These are phyloP conservation scores for Termitomyces sp. DNA, from an alignment of 768 basidiomycete genomes.

Conservation along the genomic window DNA sequence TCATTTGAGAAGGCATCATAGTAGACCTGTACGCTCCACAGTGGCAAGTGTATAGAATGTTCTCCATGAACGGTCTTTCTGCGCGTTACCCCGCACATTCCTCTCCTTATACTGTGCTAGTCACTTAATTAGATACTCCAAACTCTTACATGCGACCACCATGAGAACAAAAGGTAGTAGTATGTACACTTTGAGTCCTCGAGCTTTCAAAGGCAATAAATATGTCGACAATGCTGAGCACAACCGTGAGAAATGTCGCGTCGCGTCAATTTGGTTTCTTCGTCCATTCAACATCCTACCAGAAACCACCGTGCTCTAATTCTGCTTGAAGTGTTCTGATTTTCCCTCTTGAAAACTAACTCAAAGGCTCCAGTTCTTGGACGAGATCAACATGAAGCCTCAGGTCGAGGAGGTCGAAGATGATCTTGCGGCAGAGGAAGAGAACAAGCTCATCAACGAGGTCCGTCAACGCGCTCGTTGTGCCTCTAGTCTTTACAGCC, in stretches of 20 bases:
- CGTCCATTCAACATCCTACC: conserved; percentile 1
- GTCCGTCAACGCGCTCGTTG: conserved; percentile 38
- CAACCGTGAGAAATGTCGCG: conserved; percentile 42
- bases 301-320: neutral
- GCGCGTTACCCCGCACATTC: conserved; percentile 8
- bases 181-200: conserved; percentile 19
- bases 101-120: conserved; percentile 16
- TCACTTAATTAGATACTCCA: conserved; percentile 15
- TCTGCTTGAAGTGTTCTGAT: neutral
- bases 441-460: conserved; percentile 88
- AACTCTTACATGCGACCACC: conserved; percentile 6
- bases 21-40: conserved; percentile 35
- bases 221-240: conserved; percentile 7
- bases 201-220: neutral
- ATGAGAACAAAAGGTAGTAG: conserved; percentile 1
- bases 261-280: conserved; percentile 31
- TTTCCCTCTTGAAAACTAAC: neutral
- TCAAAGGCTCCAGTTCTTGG: neutral
- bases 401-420: conserved; percentile 74
- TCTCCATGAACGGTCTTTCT: conserved; percentile 13
- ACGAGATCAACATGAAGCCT: conserved; percentile 37
- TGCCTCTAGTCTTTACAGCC: conserved; percentile 1
- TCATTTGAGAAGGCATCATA: conserved; percentile 71
- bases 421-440: conserved; percentile 79
- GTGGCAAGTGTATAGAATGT: conserved; percentile 18